Conservation (phyloP, 176 grass and related monocot species). For the Eragrostis curvula region DNA sequence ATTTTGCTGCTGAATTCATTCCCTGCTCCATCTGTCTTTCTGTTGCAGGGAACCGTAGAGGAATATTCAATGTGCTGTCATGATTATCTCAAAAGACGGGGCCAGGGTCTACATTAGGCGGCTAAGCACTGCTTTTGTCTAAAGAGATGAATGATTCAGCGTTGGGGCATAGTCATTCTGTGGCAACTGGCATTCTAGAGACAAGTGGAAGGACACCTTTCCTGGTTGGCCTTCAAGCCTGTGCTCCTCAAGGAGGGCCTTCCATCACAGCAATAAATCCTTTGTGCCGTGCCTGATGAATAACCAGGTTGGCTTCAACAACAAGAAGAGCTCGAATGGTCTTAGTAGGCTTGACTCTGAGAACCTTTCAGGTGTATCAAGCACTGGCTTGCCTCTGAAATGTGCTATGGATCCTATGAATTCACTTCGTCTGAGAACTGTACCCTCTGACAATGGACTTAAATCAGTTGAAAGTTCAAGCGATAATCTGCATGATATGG, state of each 20-base stretch:
- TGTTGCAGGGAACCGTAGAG: neutral
- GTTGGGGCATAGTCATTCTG: neutral
- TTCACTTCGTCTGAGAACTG: neutral
- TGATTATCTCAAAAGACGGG: neutral
- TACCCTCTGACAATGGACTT: conserved; percentile 41
- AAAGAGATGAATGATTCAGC: conserved; percentile 17
- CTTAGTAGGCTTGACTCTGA: conserved; percentile 52
- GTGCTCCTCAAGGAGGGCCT: conserved; percentile 10
- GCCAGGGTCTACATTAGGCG: neutral
- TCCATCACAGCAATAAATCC: neutral
- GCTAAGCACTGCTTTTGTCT: neutral
- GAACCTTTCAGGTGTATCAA: conserved; percentile 45
- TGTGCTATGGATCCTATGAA: conserved; percentile 47
- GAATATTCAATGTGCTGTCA: neutral
- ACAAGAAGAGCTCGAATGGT: conserved; percentile 43
- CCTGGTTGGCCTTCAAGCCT: neutral
- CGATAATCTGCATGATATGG: conserved; percentile 44
- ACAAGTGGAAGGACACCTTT: neutral
- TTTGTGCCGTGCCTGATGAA: conserved; percentile 19
- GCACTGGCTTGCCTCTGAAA: conserved; percentile 44
- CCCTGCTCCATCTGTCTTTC: neutral
- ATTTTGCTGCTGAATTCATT: neutral
- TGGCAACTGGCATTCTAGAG: neutral
- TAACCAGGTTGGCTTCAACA: conserved; percentile 32
- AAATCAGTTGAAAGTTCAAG: conserved; percentile 39